These are phyloP conservation scores for Danielia reshetovae DNA, from an alignment of 805 yeast genomes.

Conservation along the genomic window DNA sequence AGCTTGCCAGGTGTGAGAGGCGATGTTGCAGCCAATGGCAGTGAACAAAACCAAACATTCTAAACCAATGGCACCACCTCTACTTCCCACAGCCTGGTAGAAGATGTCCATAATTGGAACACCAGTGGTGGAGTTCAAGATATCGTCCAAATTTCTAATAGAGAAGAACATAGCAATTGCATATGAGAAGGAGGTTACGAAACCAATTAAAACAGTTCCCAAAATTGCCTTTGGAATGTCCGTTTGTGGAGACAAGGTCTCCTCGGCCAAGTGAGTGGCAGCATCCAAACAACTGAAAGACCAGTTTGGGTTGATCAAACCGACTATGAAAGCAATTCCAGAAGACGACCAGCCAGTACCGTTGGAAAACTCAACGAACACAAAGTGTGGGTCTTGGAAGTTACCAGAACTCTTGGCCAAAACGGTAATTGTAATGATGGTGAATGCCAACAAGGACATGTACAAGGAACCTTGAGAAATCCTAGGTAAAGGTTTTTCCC, in stretches of 20 bases:
- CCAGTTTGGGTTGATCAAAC: conserved; percentile 69
- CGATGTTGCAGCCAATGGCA: conserved; percentile 55
- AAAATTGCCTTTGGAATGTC: conserved; percentile 60
- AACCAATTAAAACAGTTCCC: conserved; percentile 62
- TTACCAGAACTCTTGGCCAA: conserved; percentile 50
- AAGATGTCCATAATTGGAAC: conserved; percentile 62
- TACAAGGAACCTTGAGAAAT: conserved; percentile 49
- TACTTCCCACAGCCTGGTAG: conserved; percentile 51
- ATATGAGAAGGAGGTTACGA: conserved; percentile 53
- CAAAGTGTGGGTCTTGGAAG: conserved; percentile 49
- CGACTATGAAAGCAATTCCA: conserved; percentile 64
- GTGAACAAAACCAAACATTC: conserved; percentile 47
- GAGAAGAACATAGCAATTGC: conserved; percentile 57
- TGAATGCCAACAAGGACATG: conserved; percentile 49
- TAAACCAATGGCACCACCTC: conserved; percentile 52
- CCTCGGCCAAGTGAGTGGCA: conserved; percentile 73
- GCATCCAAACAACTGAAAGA: conserved; percentile 65
- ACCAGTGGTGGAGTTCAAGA: conserved; percentile 50
- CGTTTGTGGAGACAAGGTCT: conserved; percentile 52
- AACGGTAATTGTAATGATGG: conserved; percentile 49
- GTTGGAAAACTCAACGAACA: conserved; percentile 51
- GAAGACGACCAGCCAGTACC: conserved; percentile 58
- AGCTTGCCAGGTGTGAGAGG: conserved; percentile 66
- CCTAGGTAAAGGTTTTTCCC: conserved; percentile 49
- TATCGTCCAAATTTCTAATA: conserved; percentile 48